A percentile compares a stretch with the other conserved stretches of the same genome.
These are phyloP conservation scores for Suillus sp. DNA, from an alignment of 768 basidiomycete genomes.

Conservation along the genomic window DNA sequence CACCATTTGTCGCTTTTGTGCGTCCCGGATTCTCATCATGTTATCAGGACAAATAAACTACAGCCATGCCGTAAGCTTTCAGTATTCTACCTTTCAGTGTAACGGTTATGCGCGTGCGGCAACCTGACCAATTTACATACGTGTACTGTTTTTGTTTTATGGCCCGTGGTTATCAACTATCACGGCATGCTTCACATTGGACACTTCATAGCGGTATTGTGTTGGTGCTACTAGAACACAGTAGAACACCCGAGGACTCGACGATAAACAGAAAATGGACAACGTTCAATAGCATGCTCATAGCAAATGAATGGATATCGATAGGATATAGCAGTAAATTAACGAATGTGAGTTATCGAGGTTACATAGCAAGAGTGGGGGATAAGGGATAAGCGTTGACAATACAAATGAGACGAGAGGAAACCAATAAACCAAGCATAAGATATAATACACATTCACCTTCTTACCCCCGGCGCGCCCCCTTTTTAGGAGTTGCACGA, in stretches of 20 bases:
- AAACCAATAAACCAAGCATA: conserved; percentile 1
- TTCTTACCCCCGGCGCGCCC: neutral
- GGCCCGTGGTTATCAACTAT: neutral
- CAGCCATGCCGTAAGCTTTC: neutral
- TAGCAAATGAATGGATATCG: conserved; percentile 4
- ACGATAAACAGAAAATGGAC: neutral
- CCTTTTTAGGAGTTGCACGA: neutral
- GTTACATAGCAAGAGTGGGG: neutral
- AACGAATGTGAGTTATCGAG: neutral
- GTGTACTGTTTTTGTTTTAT: neutral
- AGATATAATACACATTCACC: neutral
- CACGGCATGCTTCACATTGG: neutral
- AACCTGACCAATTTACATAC: no score
- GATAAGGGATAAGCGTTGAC: neutral
- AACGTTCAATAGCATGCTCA: neutral
- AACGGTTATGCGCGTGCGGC: no score
- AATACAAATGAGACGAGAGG: neutral
- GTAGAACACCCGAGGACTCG: neutral
- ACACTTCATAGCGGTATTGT: neutral
- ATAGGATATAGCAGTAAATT: conserved; percentile 5
- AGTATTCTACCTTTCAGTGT: no score
- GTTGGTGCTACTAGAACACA: no score
- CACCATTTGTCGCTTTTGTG: neutral
- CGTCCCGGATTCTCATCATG: neutral
- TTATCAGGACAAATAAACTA: neutral